A percentile compares a stretch with the other conserved stretches of the same genome.
Evolutionary conservation across 306 rosid species (phyloP).

Genomic region (Cucumis hystrix): DNA sequence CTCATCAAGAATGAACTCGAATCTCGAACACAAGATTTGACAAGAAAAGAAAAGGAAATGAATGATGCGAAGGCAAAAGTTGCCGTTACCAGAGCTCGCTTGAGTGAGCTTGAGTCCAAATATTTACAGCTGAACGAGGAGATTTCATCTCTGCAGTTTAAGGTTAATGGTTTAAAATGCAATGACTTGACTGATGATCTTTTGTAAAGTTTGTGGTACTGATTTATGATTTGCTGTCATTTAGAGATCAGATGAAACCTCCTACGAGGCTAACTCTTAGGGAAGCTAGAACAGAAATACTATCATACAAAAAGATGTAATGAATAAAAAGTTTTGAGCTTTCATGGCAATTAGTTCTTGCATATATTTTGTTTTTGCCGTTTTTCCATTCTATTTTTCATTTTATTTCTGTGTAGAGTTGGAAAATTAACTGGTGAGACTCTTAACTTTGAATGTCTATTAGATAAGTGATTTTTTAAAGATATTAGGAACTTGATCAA

Average conservation of each 20-base stretch:
- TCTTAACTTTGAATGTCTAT: no score
- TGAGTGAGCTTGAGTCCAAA: conserved; percentile 50
- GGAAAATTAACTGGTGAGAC: no score
- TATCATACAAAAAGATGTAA: background rate
- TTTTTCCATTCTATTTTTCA: background rate
- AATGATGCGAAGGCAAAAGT: conserved; percentile 26
- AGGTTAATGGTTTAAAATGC: conserved; percentile 34
- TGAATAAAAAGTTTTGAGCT: background rate
- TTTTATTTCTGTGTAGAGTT: no score
- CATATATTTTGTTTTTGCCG: background rate
- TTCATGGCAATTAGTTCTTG: background rate
- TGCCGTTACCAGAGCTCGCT: conserved; percentile 31
- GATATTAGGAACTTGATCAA: no score
- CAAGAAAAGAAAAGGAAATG: conserved; percentile 45
- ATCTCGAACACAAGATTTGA: conserved; percentile 33
- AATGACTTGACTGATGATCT: conserved; percentile 38
- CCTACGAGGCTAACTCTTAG: background rate
- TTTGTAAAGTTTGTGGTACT: conserved; percentile 11
- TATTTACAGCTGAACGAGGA: conserved; percentile 27
- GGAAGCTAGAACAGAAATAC: background rate
- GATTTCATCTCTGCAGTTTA: conserved; percentile 33
- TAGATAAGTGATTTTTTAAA: no score
- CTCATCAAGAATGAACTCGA: conserved; percentile 36
- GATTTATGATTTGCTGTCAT: background rate
- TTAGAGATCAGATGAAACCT: background rate